Percentiles rank a stretch among this genome's conserved stretches.
Evolutionary conservation across 805 yeast species (phyloP).

Genomic region (Candida vartiovaarae): DNA sequence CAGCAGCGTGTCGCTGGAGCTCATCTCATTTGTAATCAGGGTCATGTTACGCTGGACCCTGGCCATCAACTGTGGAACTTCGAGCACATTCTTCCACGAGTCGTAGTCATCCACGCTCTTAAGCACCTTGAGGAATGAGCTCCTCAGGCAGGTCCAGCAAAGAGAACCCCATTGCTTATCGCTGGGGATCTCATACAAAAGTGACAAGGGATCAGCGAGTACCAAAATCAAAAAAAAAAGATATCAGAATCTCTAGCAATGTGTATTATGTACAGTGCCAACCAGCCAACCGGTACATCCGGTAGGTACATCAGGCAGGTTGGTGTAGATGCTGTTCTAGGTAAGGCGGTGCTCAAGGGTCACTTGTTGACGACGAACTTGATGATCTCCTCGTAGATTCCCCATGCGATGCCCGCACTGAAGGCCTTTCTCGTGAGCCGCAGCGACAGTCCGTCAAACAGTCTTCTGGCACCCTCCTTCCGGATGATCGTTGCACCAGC

Average conservation of each 20-base stretch:
- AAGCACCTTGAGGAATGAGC: neutral
- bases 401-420: conserved; percentile 96
- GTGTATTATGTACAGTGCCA: too few species aligned
- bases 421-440: conserved; percentile 79
- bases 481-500: conserved; percentile 33
- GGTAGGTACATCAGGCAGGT: too few species aligned
- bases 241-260: too few species aligned
- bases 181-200: too few species aligned
- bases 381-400: conserved; percentile 86
- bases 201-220: too few species aligned
- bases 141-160: conserved; percentile 1
- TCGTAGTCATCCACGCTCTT: neutral
- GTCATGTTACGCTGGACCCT: neutral
- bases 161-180: neutral
- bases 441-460: conserved; percentile 80
- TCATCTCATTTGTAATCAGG: neutral
- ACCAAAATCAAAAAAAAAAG: too few species aligned
- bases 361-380: conserved; percentile 17
- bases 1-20: neutral
- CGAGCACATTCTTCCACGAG: neutral
- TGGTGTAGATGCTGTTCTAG: too few species aligned
- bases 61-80: neutral
- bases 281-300: too few species aligned
- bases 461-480: conserved; percentile 42
- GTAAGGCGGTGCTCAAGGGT: neutral